These are phyloP conservation scores for Salix caprea DNA, from an alignment of 345 rosid species.

Conservation along the genomic window DNA sequence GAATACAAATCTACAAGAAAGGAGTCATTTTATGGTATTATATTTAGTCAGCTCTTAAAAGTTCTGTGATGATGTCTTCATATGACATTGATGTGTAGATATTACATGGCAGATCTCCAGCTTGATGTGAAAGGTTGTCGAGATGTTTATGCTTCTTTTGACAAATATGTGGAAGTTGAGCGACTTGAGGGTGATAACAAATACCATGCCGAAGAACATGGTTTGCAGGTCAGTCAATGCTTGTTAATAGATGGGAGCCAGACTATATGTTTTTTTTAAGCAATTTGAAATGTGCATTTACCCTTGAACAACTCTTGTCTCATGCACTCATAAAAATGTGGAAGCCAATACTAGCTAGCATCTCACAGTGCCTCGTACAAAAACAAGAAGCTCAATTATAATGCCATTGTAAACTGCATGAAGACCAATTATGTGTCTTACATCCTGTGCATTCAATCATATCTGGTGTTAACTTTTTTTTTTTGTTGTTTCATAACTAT, in stretches of 20 bases:
- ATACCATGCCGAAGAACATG: slow-evolving; percentile 84
- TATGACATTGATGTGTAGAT: background rate
- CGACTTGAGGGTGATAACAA: slow-evolving; percentile 97
- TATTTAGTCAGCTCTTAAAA: slow-evolving; percentile 4
- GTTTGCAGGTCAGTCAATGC: slow-evolving; percentile 68
- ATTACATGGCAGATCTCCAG: slow-evolving; percentile 68
- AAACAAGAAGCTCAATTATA: background rate
- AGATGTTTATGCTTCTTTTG: slow-evolving; percentile 96
- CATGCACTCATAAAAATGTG: background rate
- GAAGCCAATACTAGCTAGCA: background rate
- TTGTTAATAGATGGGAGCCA: background rate
- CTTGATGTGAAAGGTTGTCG: slow-evolving; percentile 98
- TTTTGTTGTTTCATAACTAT: background rate
- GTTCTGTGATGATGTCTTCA: background rate
- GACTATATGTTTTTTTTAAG: background rate
- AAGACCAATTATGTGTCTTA: background rate
- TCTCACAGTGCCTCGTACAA: background rate
- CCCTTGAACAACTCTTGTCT: background rate
- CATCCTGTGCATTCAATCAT: background rate
- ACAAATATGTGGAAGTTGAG: slow-evolving; percentile 95
- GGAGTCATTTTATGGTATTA: slow-evolving; percentile 90
- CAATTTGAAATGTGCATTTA: background rate
- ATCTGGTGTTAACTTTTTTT: background rate
- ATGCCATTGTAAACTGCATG: background rate
- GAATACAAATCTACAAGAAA: slow-evolving; percentile 91